These are phyloP conservation scores for Fusarium sp. DNA, from an alignment of 2,329 filamentous ascomycete species.

Conservation along the genomic window DNA sequence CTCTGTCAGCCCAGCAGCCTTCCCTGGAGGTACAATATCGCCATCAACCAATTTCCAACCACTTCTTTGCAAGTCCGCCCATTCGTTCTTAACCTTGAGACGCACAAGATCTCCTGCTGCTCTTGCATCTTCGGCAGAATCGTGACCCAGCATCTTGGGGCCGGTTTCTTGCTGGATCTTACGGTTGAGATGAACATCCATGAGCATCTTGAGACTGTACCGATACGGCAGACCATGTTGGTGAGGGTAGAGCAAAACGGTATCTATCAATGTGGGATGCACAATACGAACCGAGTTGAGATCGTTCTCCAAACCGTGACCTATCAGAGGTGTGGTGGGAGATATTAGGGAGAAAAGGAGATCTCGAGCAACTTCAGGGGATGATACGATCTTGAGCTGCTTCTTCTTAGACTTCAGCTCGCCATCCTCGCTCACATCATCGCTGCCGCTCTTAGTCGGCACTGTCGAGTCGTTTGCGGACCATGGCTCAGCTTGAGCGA, in stretches of 20 bases:
- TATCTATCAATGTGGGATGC: slow-evolving; percentile 87
- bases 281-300: slow-evolving; percentile 86
- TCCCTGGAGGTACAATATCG: slow-evolving; percentile 55
- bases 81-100: slow-evolving; percentile 74
- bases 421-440: slow-evolving; percentile 45
- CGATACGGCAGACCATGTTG: slow-evolving; percentile 79
- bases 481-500: slow-evolving; percentile 73
- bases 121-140: slow-evolving; percentile 90
- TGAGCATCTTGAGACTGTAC: slow-evolving; percentile 79
- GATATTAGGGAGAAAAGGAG: slow-evolving; percentile 81
- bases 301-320: slow-evolving; percentile 96
- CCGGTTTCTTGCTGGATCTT: slow-evolving; percentile 79
- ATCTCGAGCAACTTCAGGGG: slow-evolving; percentile 77
- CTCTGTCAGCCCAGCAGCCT: slow-evolving; percentile 49
- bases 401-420: slow-evolving; percentile 48
- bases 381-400: slow-evolving; percentile 77
- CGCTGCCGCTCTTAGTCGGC: slow-evolving; percentile 42
- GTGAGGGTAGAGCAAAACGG: slow-evolving; percentile 85
- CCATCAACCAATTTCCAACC: slow-evolving; percentile 74
- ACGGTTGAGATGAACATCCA: slow-evolving; percentile 74
- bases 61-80: slow-evolving; percentile 71
- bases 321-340: slow-evolving; percentile 84
- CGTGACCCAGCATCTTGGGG: slow-evolving; percentile 73
- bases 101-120: slow-evolving; percentile 89
- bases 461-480: slow-evolving; percentile 42